Percentiles rank a stretch among this genome's conserved stretches.
These are phyloP conservation scores for Melanomma pulvis-pyrius DNA, from an alignment of 495 filamentous ascomycete genomes.

Conservation along the genomic window DNA sequence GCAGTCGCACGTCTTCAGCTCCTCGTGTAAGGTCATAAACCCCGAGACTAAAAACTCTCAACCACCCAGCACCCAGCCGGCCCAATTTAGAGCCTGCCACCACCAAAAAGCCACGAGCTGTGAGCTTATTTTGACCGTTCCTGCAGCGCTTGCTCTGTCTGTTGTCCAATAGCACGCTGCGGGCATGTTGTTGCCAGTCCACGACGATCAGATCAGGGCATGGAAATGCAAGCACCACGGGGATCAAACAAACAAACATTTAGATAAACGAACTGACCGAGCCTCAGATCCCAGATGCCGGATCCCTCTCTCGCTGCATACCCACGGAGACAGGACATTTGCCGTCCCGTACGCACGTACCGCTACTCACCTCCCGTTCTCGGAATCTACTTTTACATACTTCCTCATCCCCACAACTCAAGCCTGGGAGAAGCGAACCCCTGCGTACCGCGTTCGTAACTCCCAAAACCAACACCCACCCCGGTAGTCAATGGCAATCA, in stretches of 20 bases:
- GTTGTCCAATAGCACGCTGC: too few relatives aligned
- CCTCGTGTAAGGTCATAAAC: background rate
- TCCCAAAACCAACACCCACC: background rate
- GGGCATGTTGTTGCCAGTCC: background rate
- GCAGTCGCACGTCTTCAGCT: background rate
- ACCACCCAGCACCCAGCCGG: background rate
- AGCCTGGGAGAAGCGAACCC: background rate
- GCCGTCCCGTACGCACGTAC: background rate
- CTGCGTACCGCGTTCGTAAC: background rate
- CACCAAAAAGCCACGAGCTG: too few relatives aligned
- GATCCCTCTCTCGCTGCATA: too few relatives aligned
- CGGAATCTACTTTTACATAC: background rate
- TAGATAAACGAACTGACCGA: background rate
- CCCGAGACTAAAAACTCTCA: background rate
- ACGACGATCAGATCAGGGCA: background rate
- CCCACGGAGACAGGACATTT: background rate
- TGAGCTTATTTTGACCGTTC: too few relatives aligned
- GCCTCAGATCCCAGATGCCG: background rate
- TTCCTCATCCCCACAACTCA: background rate
- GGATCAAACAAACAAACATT: background rate
- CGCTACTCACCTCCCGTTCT: background rate
- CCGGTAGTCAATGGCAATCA: too few relatives aligned
- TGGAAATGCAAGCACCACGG: background rate
- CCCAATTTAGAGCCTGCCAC: too few relatives aligned
- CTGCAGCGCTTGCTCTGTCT: too few relatives aligned